phyloP scores from a whole-genome alignment of 306 rosid species.

The Inga laurina region DNA sequence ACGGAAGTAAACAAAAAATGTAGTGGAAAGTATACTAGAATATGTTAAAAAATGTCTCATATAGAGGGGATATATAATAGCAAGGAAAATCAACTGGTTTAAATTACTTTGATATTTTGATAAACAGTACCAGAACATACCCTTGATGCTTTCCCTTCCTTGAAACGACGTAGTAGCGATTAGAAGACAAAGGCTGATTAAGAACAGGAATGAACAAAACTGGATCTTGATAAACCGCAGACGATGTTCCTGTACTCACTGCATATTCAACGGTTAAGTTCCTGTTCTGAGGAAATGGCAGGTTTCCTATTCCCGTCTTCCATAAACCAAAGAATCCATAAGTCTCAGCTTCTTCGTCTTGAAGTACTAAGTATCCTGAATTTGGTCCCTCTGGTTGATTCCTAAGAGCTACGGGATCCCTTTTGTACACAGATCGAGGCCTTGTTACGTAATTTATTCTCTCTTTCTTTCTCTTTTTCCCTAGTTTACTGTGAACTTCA shows the following conservation, averaged over 20 bases:
- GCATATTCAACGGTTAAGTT: neutral
- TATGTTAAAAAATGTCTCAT: no score
- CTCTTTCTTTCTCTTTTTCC: neutral
- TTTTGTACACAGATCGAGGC: neutral
- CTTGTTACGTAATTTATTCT: neutral
- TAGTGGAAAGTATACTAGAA: no score
- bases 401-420: neutral
- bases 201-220: slow-evolving; percentile 68
- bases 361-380: neutral
- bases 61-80: no score
- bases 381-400: neutral
- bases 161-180: slow-evolving; percentile 49
- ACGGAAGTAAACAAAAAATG: no score
- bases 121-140: neutral
- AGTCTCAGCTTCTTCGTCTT: neutral
- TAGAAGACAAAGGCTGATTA: slow-evolving; percentile 56
- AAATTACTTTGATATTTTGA: no score
- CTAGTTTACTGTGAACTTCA: neutral
- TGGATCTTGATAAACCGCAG: neutral
- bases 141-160: slow-evolving; percentile 43
- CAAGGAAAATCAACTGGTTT: no score
- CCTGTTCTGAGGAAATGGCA: slow-evolving; percentile 17
- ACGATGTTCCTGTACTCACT: neutral
- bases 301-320: neutral
- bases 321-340: neutral